Conservation (phyloP, 2,329 filamentous ascomycete species). For the Exutisphaerella laricina region DNA sequence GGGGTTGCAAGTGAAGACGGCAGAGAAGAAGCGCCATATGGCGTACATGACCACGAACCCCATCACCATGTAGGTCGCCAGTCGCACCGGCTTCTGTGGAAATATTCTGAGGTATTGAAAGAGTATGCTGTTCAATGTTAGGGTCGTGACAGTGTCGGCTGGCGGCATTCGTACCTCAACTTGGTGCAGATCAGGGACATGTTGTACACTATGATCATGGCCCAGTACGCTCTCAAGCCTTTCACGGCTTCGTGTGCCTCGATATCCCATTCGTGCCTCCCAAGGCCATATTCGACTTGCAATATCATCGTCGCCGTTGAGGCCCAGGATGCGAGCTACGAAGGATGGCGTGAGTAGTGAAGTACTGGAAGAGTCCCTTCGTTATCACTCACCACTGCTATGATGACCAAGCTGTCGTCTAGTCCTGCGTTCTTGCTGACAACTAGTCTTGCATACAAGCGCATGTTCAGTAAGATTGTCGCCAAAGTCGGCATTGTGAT, state of each 20-base stretch:
- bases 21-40: constrained; percentile 32
- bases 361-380: too few relatives aligned
- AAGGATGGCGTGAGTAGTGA: background rate
- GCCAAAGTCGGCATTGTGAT: background rate
- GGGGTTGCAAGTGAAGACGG: constrained; percentile 39
- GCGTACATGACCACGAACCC: constrained; percentile 30
- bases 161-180: too few relatives aligned
- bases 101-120: constrained; percentile 46
- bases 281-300: background rate
- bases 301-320: background rate
- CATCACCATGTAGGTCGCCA: constrained; percentile 28
- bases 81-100: constrained; percentile 34
- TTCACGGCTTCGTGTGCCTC: background rate
- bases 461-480: background rate
- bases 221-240: background rate
- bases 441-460: background rate
- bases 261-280: background rate
- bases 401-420: background rate
- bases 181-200: constrained; percentile 37
- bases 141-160: too few relatives aligned
- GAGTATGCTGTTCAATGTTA: constrained; percentile 43
- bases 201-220: constrained; percentile 33
- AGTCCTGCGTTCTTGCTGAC: background rate
- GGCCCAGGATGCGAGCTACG: background rate
- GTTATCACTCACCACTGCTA: background rate